Evolutionary conservation across 148 eudicot species (phyloP).

Genomic region (Dysphania ambrosioides): DNA sequence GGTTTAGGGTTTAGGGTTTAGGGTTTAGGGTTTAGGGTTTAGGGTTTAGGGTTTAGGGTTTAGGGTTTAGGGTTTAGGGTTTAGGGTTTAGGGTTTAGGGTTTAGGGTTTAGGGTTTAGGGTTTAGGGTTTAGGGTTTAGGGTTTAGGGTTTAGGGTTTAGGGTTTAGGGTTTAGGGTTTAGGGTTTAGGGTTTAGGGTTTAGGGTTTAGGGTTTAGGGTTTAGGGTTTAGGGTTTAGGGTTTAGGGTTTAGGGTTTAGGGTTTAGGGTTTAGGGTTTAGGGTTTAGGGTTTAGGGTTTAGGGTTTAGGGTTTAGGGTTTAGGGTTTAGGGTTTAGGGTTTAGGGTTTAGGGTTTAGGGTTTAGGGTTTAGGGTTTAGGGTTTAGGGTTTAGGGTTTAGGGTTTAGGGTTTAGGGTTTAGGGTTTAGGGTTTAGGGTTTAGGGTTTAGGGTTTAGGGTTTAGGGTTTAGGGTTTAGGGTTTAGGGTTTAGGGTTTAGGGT

Average conservation of each 20-base stretch:
- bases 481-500: slow-evolving; percentile 15
- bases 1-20: slow-evolving; percentile 5
- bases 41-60: slow-evolving; percentile 31
- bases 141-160: slow-evolving; percentile 23
- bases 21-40: slow-evolving; percentile 5
- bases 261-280: slow-evolving; percentile 18
- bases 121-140: slow-evolving; percentile 22
- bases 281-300: slow-evolving; percentile 17
- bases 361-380: slow-evolving; percentile 22
- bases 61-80: slow-evolving; percentile 35
- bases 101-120: slow-evolving; percentile 25
- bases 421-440: slow-evolving; percentile 17
- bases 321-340: slow-evolving; percentile 14
- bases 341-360: slow-evolving; percentile 11
- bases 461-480: slow-evolving; percentile 3
- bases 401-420: slow-evolving; percentile 23
- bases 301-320: slow-evolving; percentile 17
- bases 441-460: slow-evolving; percentile 12
- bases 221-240: slow-evolving; percentile 17
- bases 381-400: slow-evolving; percentile 21
- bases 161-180: slow-evolving; percentile 20
- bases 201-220: slow-evolving; percentile 21
- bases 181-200: slow-evolving; percentile 21
- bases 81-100: slow-evolving; percentile 34
- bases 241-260: slow-evolving; percentile 8